Conservation (phyloP, 2,329 filamentous ascomycete genomes). For the Aspergillus sp. region DNA sequence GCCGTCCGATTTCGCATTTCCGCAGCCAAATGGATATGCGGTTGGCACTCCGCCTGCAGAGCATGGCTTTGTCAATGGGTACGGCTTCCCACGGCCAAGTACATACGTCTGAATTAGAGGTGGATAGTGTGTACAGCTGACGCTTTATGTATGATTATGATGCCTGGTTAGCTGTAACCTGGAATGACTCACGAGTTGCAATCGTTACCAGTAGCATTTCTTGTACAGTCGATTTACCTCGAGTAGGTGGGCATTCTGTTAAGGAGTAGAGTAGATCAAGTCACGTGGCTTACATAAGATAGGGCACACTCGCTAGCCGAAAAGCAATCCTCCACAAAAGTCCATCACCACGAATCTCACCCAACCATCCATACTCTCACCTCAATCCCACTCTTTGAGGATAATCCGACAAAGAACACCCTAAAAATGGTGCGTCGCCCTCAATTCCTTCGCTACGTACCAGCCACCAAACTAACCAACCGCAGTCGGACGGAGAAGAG, state of each 20-base stretch:
- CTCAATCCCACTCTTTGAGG: constrained; percentile 41
- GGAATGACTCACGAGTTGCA: constrained; percentile 4
- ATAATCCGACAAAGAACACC: constrained; percentile 40
- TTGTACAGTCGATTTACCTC: too few relatives aligned
- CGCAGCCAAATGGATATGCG: constrained; percentile 24
- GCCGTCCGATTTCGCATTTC: constrained; percentile 8
- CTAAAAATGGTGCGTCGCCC: constrained; percentile 37
- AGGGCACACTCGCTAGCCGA: constrained; percentile 21
- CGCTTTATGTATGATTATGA: constrained; percentile 35
- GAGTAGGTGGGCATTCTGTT: background rate
- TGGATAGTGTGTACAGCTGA: constrained; percentile 21
- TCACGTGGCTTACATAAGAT: constrained; percentile 7
- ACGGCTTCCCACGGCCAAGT: constrained; percentile 27
- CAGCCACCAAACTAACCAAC: constrained; percentile 10
- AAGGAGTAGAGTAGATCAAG: background rate
- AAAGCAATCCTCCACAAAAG: constrained; percentile 18
- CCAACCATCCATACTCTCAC: constrained; percentile 12
- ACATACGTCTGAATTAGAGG: constrained; percentile 29
- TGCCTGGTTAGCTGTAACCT: constrained; percentile 27
- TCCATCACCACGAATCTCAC: too few relatives aligned
- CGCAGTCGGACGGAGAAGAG: constrained; percentile 99
- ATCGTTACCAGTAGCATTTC: too few relatives aligned
- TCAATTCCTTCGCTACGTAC: background rate
- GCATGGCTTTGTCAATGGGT: constrained; percentile 24
- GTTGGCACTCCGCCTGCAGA: constrained; percentile 13